Evolutionary conservation across 73 alveolate genomes (phyloP).

Genomic region (Paramecium sonneborni): DNA sequence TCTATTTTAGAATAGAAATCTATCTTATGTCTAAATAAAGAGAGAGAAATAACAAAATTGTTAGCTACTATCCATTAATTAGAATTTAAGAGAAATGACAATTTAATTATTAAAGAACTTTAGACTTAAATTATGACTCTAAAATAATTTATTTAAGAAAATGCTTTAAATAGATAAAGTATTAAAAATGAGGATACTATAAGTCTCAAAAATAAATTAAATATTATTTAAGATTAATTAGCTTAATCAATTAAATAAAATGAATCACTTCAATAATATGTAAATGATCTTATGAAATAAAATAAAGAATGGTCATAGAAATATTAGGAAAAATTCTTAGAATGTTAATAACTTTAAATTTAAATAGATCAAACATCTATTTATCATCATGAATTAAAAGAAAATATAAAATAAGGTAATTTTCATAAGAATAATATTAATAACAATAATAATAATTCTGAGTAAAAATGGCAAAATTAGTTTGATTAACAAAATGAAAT

Average conservation of each 20-base stretch:
- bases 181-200: background rate
- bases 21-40: background rate
- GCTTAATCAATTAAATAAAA: background rate
- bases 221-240: background rate
- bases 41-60: background rate
- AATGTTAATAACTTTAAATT: background rate
- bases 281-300: background rate
- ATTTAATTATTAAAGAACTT: background rate
- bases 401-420: background rate
- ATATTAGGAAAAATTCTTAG: background rate
- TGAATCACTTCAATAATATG: background rate
- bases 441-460: background rate
- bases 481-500: background rate
- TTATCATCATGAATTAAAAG: background rate
- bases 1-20: background rate
- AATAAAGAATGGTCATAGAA: background rate
- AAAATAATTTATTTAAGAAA: background rate
- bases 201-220: no score
- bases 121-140: background rate
- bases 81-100: background rate
- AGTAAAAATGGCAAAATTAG: background rate
- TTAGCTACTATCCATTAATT: background rate
- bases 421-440: background rate
- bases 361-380: background rate
- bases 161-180: background rate